Base-by-base conservation (phyloP, 2,329 filamentous ascomycete genomes). In the Fusarium udum region DNA sequence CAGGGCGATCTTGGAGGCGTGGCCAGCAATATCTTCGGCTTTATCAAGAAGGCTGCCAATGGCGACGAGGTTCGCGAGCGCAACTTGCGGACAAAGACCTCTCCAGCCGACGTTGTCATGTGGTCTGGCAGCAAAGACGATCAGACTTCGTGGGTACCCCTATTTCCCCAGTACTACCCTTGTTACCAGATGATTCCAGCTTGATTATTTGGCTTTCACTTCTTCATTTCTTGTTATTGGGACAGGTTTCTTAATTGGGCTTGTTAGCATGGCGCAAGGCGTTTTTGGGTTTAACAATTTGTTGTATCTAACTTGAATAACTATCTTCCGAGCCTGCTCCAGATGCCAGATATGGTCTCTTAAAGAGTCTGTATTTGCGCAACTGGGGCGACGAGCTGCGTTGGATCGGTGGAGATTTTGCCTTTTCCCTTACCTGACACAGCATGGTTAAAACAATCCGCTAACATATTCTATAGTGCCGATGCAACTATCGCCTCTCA, bases 91-190 rank as follows among this genome's bases (percentile, higher is more conserved):
- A 98, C 95, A 46, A 98, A 97, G 87, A 98, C 95, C 16, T 96
- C 93, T 53, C 93, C 95, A 4, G 96, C 96, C 49, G 96, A 98
- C 82, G 95, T 99, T 49, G 89, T 98, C 80, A 98, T 98, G 94
- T 96, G 95, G 90, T 97, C 94, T 61, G 96, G 96, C 64, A 97
- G 94, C 85, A 98, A 98, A 83, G 96, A 98, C 80, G 91, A 93
- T 75, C 96, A 99, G 84, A 99, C 95, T 78, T 95, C 93, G 91
- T 94, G 86, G 85, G 92, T 91, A 78, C 73, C 67, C 72, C 80
- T 75, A 66, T 70, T 79, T 75, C 66, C 71, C 73, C 70, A 74
- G 71, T 56, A 51, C 57, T 74, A 69, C 36, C 61, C 60, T 48
- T 60, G 26, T 57, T 67, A 66, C 9, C 73, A 66, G 26, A 65